Evolutionary conservation across 768 basidiomycete species (phyloP).

Genomic region (Tricholoma furcatifolium): DNA sequence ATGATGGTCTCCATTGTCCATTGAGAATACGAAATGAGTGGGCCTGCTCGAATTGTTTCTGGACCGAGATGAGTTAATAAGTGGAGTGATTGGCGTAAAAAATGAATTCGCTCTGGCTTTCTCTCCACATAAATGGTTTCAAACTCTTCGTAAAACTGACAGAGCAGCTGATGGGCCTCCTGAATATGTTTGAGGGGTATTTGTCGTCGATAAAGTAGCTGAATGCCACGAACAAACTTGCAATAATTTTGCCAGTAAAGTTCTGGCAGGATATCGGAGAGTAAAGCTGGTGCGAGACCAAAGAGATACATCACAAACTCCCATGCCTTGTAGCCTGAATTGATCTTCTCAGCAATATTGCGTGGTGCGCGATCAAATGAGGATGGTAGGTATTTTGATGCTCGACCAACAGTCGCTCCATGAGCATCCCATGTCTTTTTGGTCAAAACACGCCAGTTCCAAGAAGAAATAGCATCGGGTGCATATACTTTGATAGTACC

Average conservation of each 20-base stretch:
- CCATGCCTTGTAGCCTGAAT: too few relatives aligned
- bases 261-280: constrained; percentile 24
- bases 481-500: constrained; percentile 25
- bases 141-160: constrained; percentile 2
- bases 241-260: constrained; percentile 26
- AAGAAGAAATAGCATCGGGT: constrained; percentile 3
- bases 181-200: constrained; percentile 10
- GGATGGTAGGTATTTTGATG: constrained; percentile 9
- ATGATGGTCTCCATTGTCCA: constrained; percentile 15
- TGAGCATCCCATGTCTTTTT: constrained; percentile 13
- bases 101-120: constrained; percentile 6
- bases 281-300: constrained; percentile 25
- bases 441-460: constrained; percentile 8
- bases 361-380: constrained; percentile 28
- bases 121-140: constrained; percentile 6
- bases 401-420: constrained; percentile 9
- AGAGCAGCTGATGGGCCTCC: constrained; percentile 2
- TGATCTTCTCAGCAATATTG: constrained; percentile 30
- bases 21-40: constrained; percentile 11
- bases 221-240: constrained; percentile 23
- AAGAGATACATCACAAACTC: constrained; percentile 26
- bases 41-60: constrained; percentile 1
- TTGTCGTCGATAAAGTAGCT: constrained; percentile 21
- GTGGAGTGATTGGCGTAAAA: constrained; percentile 7
- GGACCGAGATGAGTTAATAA: constrained; percentile 6